phyloP scores from a whole-genome alignment of 2,329 filamentous ascomycete genomes.

The Dactylellina leptospora region DNA sequence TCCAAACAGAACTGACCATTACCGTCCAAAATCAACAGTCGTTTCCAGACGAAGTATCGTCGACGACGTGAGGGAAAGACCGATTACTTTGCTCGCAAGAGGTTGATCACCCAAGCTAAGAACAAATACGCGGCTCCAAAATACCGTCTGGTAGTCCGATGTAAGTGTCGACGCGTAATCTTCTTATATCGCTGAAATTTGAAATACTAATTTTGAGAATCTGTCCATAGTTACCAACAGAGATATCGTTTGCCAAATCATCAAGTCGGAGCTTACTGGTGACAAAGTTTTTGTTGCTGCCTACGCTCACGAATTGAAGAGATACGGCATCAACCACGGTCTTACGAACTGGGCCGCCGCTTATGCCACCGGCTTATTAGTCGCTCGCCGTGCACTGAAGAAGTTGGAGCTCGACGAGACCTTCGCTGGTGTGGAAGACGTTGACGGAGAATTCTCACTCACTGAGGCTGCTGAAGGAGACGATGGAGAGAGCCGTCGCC shows the following conservation, averaged over 20 bases:
- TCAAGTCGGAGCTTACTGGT: constrained; percentile 92
- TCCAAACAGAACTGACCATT: too few relatives aligned
- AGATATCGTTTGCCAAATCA: constrained; percentile 95
- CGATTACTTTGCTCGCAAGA: constrained; percentile 99
- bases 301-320: constrained; percentile 96
- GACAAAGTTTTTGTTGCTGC: constrained; percentile 95
- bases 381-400: constrained; percentile 94
- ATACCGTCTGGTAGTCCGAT: constrained; percentile 99
- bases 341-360: constrained; percentile 99
- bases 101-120: constrained; percentile 99
- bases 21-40: too few relatives aligned
- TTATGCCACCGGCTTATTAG: constrained; percentile 94
- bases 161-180: too few relatives aligned
- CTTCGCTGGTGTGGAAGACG: constrained; percentile 95
- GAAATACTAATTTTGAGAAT: too few relatives aligned
- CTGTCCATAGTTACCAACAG: constrained; percentile 42
- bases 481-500: constrained; percentile 86
- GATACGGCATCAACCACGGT: constrained; percentile 97
- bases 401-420: constrained; percentile 95
- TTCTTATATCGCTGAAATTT: too few relatives aligned
- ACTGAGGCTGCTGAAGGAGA: constrained; percentile 93
- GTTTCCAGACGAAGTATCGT: constrained; percentile 99
- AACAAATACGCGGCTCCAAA: constrained; percentile 99
- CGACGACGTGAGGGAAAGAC: constrained; percentile 96
- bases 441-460: constrained; percentile 92